phyloP scores from a whole-genome alignment of 345 rosid species.

The Theobroma cacao region DNA sequence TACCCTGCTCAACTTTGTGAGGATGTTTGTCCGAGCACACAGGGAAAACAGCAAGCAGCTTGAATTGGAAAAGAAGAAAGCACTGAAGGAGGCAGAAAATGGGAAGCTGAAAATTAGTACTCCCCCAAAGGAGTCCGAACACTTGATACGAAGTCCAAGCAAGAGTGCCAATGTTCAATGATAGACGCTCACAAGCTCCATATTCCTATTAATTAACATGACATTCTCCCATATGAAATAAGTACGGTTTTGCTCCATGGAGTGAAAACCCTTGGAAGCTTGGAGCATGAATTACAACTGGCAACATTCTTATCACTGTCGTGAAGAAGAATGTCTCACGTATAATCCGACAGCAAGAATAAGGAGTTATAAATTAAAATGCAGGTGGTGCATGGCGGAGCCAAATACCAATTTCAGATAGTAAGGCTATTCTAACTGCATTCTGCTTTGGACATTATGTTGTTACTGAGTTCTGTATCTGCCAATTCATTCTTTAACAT shows the following conservation, averaged over 20 bases:
- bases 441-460: not conserved
- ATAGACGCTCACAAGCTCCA: not conserved
- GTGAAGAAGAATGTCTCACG: constrained; percentile 1
- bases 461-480: not conserved
- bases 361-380: not conserved
- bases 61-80: constrained; percentile 64
- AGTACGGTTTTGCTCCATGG: not conserved
- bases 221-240: not conserved
- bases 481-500: not conserved
- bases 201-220: not conserved
- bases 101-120: constrained; percentile 33
- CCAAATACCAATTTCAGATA: not conserved
- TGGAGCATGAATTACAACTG: not conserved
- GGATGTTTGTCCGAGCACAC: constrained; percentile 72
- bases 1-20: constrained; percentile 70
- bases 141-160: not conserved
- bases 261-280: not conserved
- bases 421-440: constrained; percentile 3
- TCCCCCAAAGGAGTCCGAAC: constrained; percentile 25
- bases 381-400: not conserved
- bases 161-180: constrained; percentile 11
- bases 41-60: constrained; percentile 71
- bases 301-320: not conserved
- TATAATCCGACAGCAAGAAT: not conserved
- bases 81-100: constrained; percentile 45